A percentile compares a stretch with the other conserved stretches of the same genome.
These are phyloP conservation scores for Conticribra weissflogii DNA, from an alignment of 108 stramenopile species.

Conservation along the genomic window DNA sequence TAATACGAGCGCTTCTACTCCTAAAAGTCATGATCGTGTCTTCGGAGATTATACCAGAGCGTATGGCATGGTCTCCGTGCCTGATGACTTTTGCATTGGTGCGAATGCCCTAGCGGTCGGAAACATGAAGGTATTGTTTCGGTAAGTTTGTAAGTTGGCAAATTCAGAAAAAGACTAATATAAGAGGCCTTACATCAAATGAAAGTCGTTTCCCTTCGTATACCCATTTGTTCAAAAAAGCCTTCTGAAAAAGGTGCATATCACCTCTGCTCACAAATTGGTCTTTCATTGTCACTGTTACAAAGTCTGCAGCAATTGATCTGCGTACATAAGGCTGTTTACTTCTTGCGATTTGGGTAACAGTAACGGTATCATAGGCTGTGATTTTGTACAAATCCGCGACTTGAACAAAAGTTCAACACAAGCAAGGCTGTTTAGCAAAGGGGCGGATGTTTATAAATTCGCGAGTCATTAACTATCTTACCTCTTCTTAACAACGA, in stretches of 20 bases:
- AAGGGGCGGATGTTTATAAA: too few relatives aligned
- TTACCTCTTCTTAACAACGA: slow-evolving; percentile 64
- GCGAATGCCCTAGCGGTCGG: slow-evolving; percentile 41
- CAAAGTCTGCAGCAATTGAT: slow-evolving; percentile 83
- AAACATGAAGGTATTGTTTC: not conserved
- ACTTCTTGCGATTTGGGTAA: slow-evolving; percentile 65
- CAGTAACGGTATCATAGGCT: slow-evolving; percentile 80
- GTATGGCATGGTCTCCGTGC: slow-evolving; percentile 58
- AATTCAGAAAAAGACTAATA: too few relatives aligned
- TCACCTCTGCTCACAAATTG: slow-evolving; percentile 89
- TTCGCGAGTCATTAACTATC: not conserved
- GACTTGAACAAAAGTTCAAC: slow-evolving; percentile 28
- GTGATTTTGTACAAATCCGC: slow-evolving; percentile 86
- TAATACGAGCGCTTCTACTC: slow-evolving; percentile 88
- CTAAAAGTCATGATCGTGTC: slow-evolving; percentile 92
- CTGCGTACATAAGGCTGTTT: slow-evolving; percentile 59
- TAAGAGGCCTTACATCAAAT: slow-evolving; percentile 22
- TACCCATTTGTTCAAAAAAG: slow-evolving; percentile 73
- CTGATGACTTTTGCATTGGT: slow-evolving; percentile 79
- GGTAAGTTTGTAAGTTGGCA: too few relatives aligned
- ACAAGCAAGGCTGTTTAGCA: not conserved
- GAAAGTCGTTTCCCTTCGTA: slow-evolving; percentile 83
- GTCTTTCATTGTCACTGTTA: slow-evolving; percentile 87
- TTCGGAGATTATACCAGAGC: slow-evolving; percentile 82
- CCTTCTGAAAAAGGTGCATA: slow-evolving; percentile 78